Evolutionary conservation across 495 filamentous ascomycete species (phyloP).

Genomic region (Penicillium paxilli): DNA sequence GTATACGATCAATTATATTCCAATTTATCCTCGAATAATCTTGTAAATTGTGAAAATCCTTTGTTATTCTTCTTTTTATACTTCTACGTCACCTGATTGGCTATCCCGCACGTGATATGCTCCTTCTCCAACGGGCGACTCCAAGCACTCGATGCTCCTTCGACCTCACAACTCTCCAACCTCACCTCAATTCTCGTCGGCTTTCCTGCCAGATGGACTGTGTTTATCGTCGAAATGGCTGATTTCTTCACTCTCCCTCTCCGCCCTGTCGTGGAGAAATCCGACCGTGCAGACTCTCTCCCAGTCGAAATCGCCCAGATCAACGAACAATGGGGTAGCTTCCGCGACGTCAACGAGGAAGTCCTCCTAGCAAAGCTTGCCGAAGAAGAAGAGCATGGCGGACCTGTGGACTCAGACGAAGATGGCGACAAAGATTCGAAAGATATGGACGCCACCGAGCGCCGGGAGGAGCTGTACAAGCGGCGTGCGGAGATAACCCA

Average conservation of each 20-base stretch:
- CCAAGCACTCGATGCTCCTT: background rate
- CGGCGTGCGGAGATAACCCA: constrained; percentile 45
- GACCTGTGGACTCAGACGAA: constrained; percentile 36
- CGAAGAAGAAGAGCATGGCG: constrained; percentile 43
- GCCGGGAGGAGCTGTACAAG: constrained; percentile 43
- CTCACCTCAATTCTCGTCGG: background rate
- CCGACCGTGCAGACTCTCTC: constrained; percentile 58
- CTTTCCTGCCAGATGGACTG: background rate
- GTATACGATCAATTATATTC: too few species aligned
- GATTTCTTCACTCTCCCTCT: constrained; percentile 63
- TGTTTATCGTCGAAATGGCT: constrained; percentile 29
- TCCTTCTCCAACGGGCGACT: background rate
- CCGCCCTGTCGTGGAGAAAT: constrained; percentile 56
- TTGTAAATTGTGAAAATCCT: too few species aligned
- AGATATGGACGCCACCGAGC: constrained; percentile 40
- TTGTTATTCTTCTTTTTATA: background rate
- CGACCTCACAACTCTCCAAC: background rate
- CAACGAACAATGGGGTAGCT: constrained; percentile 71
- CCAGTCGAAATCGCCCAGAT: constrained; percentile 73
- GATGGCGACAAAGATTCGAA: constrained; percentile 23
- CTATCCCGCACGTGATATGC: background rate
- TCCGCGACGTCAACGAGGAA: constrained; percentile 66
- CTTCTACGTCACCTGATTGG: background rate
- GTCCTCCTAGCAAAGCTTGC: constrained; percentile 60
- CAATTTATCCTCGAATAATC: too few species aligned